These are phyloP conservation scores for Xerocomus spinulosus DNA, from an alignment of 768 basidiomycete genomes.

Conservation along the genomic window DNA sequence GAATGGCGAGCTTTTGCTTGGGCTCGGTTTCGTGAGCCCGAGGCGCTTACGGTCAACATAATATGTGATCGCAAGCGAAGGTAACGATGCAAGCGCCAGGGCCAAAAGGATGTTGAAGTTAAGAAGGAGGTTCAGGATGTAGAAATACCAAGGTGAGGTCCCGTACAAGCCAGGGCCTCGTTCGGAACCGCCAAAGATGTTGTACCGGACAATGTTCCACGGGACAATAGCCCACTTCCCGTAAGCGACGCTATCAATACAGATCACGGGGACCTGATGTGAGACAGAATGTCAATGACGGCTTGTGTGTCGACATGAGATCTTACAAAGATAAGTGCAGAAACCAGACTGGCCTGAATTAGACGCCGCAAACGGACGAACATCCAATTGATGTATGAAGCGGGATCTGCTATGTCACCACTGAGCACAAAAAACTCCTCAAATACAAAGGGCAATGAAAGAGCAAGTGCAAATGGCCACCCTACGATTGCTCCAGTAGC, in stretches of 20 bases:
- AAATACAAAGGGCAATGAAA: slow-evolving; percentile 83
- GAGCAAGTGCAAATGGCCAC: slow-evolving; percentile 92
- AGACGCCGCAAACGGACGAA: slow-evolving; percentile 57
- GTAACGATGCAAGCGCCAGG: slow-evolving; percentile 77
- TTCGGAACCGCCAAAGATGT: slow-evolving; percentile 75
- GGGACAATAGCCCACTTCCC: slow-evolving; percentile 75
- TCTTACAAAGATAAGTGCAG: slow-evolving; percentile 61
- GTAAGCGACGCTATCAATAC: slow-evolving; percentile 83
- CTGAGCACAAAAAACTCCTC: slow-evolving; percentile 85
- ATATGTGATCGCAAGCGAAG: slow-evolving; percentile 71
- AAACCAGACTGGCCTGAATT: slow-evolving; percentile 46
- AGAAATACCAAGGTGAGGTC: slow-evolving; percentile 82
- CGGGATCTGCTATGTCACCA: slow-evolving; percentile 54
- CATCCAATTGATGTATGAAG: slow-evolving; percentile 50
- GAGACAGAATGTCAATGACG: not conserved
- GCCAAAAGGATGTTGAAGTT: slow-evolving; percentile 90
- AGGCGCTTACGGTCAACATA: slow-evolving; percentile 72
- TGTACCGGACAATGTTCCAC: slow-evolving; percentile 93
- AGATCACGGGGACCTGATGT: slow-evolving; percentile 75
- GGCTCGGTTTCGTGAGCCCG: slow-evolving; percentile 45
- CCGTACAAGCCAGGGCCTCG: slow-evolving; percentile 94
- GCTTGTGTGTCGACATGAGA: not conserved
- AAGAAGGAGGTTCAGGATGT: slow-evolving; percentile 81
- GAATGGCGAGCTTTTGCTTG: slow-evolving; percentile 73
- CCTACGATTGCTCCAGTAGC: slow-evolving; percentile 85